phyloP scores from a whole-genome alignment of 1,139 yeast genomes.

The Geotrichum australiense region DNA sequence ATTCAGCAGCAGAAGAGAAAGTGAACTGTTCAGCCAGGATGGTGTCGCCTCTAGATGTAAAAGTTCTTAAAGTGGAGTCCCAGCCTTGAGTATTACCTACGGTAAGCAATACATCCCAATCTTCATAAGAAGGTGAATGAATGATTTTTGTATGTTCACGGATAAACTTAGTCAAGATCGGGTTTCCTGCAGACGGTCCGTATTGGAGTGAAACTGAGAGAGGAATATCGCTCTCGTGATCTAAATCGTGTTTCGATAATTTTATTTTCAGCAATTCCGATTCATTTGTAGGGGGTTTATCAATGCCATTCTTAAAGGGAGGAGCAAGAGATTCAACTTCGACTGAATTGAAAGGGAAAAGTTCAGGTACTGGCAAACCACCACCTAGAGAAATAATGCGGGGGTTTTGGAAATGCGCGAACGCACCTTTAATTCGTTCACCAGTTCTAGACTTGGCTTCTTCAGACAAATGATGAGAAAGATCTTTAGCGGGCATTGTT shows the following conservation, averaged over 20 bases:
- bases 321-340: slow-evolving; percentile 66
- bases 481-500: slow-evolving; percentile 48
- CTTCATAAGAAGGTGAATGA: slow-evolving; percentile 53
- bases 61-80: slow-evolving; percentile 79
- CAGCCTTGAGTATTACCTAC: slow-evolving; percentile 86
- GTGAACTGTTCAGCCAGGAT: slow-evolving; percentile 78
- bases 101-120: slow-evolving; percentile 59
- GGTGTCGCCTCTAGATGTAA: slow-evolving; percentile 69
- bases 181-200: slow-evolving; percentile 76
- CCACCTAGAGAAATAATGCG: slow-evolving; percentile 87
- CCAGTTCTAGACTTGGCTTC: slow-evolving; percentile 73
- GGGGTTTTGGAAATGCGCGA: slow-evolving; percentile 67
- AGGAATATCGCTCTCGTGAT: slow-evolving; percentile 48
- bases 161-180: slow-evolving; percentile 58
- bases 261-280: slow-evolving; percentile 34
- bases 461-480: slow-evolving; percentile 64
- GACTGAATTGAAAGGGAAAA: slow-evolving; percentile 83
- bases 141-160: slow-evolving; percentile 70
- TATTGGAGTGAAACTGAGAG: slow-evolving; percentile 85
- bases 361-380: slow-evolving; percentile 83
- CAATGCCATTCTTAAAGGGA: slow-evolving; percentile 70
- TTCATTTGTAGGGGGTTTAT: slow-evolving; percentile 48
- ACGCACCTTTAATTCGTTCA: slow-evolving; percentile 78
- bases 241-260: slow-evolving; percentile 7
- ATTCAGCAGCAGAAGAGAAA: slow-evolving; percentile 77